Conservation (phyloP, 2,329 filamentous ascomycete genomes). For the Shiraia bambusicola region DNA sequence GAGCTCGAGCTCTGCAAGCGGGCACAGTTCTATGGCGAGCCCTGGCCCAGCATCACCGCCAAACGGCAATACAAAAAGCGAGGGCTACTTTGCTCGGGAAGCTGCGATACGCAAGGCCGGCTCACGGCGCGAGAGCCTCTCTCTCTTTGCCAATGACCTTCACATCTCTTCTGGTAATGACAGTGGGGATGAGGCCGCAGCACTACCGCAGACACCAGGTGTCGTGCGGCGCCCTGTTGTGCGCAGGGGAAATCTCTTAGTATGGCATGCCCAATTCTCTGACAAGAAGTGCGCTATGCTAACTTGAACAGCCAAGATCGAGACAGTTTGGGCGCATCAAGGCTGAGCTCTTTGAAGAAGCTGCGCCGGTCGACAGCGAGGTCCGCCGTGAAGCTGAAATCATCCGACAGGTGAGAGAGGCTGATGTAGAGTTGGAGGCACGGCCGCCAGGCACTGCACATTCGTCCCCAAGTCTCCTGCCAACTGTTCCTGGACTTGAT, state of each 20-base stretch:
- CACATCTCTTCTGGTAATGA: conserved; percentile 79
- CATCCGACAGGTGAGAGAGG: conserved; percentile 90
- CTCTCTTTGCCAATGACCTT: conserved; percentile 84
- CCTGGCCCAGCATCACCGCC: conserved; percentile 78
- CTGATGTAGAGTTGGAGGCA: conserved; percentile 63
- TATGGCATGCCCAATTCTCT: conserved; percentile 50
- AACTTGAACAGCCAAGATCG: conserved; percentile 74
- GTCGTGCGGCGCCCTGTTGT: conserved; percentile 84
- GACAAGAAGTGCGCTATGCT: conserved; percentile 4
- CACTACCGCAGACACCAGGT: conserved; percentile 59
- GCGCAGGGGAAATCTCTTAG: conserved; percentile 82
- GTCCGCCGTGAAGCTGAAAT: conserved; percentile 91
- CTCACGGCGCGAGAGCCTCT: conserved; percentile 81
- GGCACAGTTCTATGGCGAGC: conserved; percentile 66
- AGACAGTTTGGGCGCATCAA: conserved; percentile 93
- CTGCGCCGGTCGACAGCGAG: conserved; percentile 83
- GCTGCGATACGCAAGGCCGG: conserved; percentile 51
- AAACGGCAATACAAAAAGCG: conserved; percentile 55
- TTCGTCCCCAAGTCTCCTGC: conserved; percentile 67
- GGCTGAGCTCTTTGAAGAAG: conserved; percentile 85
- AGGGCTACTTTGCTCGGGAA: conserved; percentile 58
- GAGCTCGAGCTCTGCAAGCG: conserved; percentile 70
- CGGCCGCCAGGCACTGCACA: conserved; percentile 59
- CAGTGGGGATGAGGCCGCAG: conserved; percentile 67
- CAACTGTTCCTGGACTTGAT: conserved; percentile 55